A percentile compares a stretch with the other conserved stretches of the same genome.
phyloP scores from a whole-genome alignment of 73 alveolate genomes.

The Stentor coeruleus region DNA sequence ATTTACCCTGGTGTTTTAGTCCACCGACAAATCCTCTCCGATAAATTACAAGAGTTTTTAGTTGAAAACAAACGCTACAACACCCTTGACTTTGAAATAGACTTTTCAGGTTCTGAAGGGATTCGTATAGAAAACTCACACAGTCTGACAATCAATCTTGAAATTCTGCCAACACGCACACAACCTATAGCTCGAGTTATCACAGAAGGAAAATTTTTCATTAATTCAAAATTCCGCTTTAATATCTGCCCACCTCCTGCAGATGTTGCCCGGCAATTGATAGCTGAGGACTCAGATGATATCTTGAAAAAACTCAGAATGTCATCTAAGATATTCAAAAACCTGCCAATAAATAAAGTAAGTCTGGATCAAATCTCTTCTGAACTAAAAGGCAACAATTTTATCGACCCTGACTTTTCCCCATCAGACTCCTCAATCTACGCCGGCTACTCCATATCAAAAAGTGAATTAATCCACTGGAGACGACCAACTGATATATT shows the following conservation, averaged over 20 bases:
- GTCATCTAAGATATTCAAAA: neutral
- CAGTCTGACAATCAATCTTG: neutral
- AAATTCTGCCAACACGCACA: neutral
- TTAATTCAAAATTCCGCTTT: neutral
- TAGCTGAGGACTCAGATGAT: neutral
- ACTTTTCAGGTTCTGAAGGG: neutral
- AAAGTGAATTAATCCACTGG: slow-evolving; percentile 41
- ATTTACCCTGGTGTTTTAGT: slow-evolving; percentile 19
- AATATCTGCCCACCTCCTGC: neutral
- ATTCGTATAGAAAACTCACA: neutral
- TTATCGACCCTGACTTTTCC: slow-evolving; percentile 35
- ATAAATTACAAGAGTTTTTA: neutral
- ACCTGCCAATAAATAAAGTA: neutral
- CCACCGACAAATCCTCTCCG: neutral
- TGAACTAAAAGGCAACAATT: slow-evolving; percentile 14
- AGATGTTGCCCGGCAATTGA: neutral
- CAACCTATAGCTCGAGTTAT: neutral
- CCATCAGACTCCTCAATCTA: slow-evolving; percentile 36
- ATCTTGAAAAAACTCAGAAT: neutral
- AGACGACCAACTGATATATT: slow-evolving; percentile 51
- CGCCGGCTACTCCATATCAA: neutral
- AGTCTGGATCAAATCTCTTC: neutral
- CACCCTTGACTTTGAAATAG: neutral
- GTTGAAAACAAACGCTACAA: neutral
- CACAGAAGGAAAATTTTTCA: neutral